Conservation (phyloP, 306 rosid genomes). For the Echinosophora koreensis region DNA sequence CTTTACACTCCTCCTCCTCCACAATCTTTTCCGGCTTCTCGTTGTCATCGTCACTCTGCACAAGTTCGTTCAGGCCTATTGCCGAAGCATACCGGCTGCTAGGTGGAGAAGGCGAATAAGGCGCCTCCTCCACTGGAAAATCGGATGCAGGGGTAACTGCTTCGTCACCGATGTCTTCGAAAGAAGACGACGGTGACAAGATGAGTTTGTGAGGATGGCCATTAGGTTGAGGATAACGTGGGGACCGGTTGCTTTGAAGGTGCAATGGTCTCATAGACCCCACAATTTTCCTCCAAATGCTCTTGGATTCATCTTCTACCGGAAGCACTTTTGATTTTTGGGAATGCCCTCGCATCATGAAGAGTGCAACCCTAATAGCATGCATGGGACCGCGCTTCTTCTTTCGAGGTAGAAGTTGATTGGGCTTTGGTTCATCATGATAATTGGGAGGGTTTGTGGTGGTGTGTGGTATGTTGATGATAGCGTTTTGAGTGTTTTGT, state of each 20-base stretch:
- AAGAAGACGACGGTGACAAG: not conserved
- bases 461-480: not conserved
- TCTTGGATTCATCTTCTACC: slow-evolving; percentile 37
- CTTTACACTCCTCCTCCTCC: slow-evolving; percentile 4
- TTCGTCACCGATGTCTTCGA: not conserved
- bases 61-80: slow-evolving; percentile 60
- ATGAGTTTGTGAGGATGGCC: too few species aligned
- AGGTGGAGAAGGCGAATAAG: slow-evolving; percentile 30
- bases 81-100: slow-evolving; percentile 60
- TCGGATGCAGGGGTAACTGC: not conserved
- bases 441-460: not conserved
- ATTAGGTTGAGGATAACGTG: not conserved
- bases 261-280: slow-evolving; percentile 74
- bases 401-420: not conserved
- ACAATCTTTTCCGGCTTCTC: not conserved
- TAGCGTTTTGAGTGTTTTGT: not conserved
- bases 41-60: slow-evolving; percentile 19
- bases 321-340: slow-evolving; percentile 34
- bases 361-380: slow-evolving; percentile 52
- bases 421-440: not conserved
- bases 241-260: slow-evolving; percentile 52
- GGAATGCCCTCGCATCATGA: slow-evolving; percentile 55
- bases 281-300: slow-evolving; percentile 54
- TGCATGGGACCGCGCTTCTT: slow-evolving; percentile 47
- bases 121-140: not conserved